Percentiles rank a stretch among this genome's conserved stretches.
Conservation (phyloP, 169 alveolate species). For the Plasmodium gaboni region DNA sequence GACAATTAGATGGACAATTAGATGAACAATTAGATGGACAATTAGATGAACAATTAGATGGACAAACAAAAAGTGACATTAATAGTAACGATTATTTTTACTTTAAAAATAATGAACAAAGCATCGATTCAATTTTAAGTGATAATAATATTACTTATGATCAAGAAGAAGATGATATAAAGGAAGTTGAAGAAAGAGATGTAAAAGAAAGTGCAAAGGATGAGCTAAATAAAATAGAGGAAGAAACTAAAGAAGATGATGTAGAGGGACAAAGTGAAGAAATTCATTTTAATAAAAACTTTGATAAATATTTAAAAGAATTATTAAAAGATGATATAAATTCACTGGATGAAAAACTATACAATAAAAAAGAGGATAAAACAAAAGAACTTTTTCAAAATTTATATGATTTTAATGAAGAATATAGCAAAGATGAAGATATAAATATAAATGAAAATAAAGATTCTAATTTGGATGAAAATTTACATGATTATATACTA, state of each 20-base stretch:
- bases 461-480: conserved; percentile 12
- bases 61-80: neutral
- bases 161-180: conserved; percentile 9
- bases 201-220: neutral
- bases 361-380: conserved; percentile 7
- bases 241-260: neutral
- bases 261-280: neutral
- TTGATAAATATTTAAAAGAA: conserved; percentile 55
- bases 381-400: conserved; percentile 32
- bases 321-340: conserved; percentile 65
- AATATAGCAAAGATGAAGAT: neutral
- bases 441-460: conserved; percentile 6
- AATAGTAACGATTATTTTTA: neutral
- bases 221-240: neutral
- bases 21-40: neutral
- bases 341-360: conserved; percentile 47
- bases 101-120: conserved; percentile 9
- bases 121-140: conserved; percentile 51
- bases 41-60: neutral
- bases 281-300: conserved; percentile 23
- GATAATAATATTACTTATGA: conserved; percentile 31
- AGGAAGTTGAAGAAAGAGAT: neutral
- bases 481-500: conserved; percentile 54
- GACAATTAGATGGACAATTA: neutral
- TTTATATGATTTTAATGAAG: conserved; percentile 43